Conservation (phyloP, 345 rosid species). For the Zanthoxylum bungeanum region DNA sequence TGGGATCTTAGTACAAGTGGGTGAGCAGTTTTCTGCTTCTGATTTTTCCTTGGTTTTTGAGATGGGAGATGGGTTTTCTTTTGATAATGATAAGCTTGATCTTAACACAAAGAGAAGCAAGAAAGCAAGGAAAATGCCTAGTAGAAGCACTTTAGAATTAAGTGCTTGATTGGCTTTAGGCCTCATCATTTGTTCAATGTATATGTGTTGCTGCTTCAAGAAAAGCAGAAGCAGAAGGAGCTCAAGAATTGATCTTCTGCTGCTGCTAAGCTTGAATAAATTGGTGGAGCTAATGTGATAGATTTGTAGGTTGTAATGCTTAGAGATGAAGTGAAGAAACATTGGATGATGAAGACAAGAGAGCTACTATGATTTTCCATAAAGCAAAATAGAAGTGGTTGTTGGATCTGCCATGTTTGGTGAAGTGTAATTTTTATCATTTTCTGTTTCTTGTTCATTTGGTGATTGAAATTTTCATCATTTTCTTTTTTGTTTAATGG, state of each 20-base stretch:
- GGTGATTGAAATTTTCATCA: neutral
- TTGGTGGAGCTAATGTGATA: slow-evolving; percentile 4
- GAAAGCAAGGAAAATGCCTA: slow-evolving; percentile 56
- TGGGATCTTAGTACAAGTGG: slow-evolving; percentile 54
- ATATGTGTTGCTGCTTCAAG: neutral
- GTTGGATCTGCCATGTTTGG: slow-evolving; percentile 47
- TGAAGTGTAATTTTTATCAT: slow-evolving; percentile 12
- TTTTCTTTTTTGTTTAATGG: neutral
- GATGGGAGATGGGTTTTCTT: slow-evolving; percentile 11
- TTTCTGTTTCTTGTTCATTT: slow-evolving; percentile 7
- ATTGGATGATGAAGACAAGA: slow-evolving; percentile 34
- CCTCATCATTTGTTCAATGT: slow-evolving; percentile 44
- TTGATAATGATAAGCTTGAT: slow-evolving; percentile 50
- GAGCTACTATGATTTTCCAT: slow-evolving; percentile 39
- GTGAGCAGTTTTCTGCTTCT: slow-evolving; percentile 28
- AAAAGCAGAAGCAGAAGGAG: neutral
- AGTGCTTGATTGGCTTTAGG: slow-evolving; percentile 49
- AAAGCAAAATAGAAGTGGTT: slow-evolving; percentile 33
- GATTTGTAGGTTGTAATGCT: slow-evolving; percentile 29
- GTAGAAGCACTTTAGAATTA: slow-evolving; percentile 54
- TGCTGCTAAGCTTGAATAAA: neutral
- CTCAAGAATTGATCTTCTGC: neutral
- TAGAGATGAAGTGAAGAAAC: slow-evolving; percentile 50
- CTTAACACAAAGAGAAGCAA: slow-evolving; percentile 53
- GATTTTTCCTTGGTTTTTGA: neutral